Evolutionary conservation across 2,329 filamentous ascomycete genomes (phyloP), one percentile per base, ranked within the genome.

Genomic region (Hortaea sp.): DNA sequence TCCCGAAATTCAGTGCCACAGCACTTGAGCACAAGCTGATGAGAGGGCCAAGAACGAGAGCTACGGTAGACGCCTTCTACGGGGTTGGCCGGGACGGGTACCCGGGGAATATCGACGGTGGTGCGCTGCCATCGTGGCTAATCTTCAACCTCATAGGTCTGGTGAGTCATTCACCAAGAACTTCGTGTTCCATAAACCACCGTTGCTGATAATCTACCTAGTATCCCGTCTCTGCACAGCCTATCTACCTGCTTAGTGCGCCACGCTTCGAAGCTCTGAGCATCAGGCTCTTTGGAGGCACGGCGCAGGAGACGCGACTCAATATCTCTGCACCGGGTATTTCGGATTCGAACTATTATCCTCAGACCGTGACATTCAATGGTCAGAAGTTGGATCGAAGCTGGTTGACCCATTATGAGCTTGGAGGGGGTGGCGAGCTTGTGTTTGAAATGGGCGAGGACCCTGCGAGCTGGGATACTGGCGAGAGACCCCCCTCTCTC

Each of bases 81-180:
- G 68, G 66, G 35, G 68, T 73, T 1, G 73, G 72, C 0, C 67
- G 69, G 0, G 57, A 57, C 5, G 82, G 82, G 0, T 66, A 85
- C 1, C 82, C 82, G 0, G 82, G 82, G 0, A 85, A 85, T 62
- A 79, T 74, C 35, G 82, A 86, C 59, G 81, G 81, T 1, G 82
- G 82, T 4, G 80, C 82, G 11, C 84, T 85, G 81, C 79, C 85
- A 61, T 78, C 75, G 9, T 84, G 79, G 79, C 61, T 82, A 4
- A 63, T 84, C 5, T 85, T 81, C 78, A 78, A 77, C 51, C 81
- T 82, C 72, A 42, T 43, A 72, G 38, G 38, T 13, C 5, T 40
- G 38, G 32, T 35, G 2, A 35, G 32, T 35, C 3, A n/a, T 35
- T 9, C 7, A 4, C 32, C 32, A n/a, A n/a, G 4, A 35, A 9